Percentiles rank a stretch among this genome's conserved stretches.
Evolutionary conservation across 83 land plant species (phyloP).

Genomic region (Isoetes engelmannii): DNA sequence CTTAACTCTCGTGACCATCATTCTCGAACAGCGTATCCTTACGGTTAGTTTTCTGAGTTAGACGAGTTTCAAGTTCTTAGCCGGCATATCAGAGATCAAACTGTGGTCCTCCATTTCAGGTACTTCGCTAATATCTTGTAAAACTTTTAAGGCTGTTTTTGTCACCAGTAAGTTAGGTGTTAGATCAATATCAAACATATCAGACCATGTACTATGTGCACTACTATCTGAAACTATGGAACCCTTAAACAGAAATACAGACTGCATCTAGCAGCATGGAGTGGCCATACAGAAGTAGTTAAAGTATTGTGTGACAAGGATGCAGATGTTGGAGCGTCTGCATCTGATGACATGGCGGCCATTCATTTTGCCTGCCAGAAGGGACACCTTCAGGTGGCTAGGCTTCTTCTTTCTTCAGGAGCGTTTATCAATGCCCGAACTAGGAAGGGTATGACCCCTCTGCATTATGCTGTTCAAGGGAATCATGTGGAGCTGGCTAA

Average conservation of each 20-base stretch:
- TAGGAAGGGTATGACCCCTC: constrained; percentile 78
- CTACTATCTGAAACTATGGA: not conserved
- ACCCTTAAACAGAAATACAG: constrained; percentile 26
- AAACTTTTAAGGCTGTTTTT: not conserved
- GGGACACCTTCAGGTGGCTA: constrained; percentile 71
- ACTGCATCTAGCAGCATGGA: constrained; percentile 94
- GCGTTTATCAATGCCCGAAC: constrained; percentile 68
- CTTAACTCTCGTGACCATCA: constrained; percentile 74
- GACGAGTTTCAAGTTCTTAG: not conserved
- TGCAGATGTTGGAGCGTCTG: constrained; percentile 83
- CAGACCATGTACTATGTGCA: not conserved
- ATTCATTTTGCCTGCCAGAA: constrained; percentile 95
- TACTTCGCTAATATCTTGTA: not conserved
- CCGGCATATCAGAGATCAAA: not conserved
- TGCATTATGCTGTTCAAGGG: constrained; percentile 86
- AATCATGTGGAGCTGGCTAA: constrained; percentile 54
- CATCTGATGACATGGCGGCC: constrained; percentile 90
- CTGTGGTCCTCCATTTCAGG: not conserved
- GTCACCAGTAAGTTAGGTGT: not conserved
- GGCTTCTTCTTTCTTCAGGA: constrained; percentile 54
- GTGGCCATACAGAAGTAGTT: constrained; percentile 76
- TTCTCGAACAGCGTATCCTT: constrained; percentile 91
- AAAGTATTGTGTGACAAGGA: constrained; percentile 61
- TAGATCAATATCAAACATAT: not conserved
- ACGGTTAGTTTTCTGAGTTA: not conserved